Base-by-base conservation (phyloP, 2,329 filamentous ascomycete genomes). In the Fusarium vanettenii region DNA sequence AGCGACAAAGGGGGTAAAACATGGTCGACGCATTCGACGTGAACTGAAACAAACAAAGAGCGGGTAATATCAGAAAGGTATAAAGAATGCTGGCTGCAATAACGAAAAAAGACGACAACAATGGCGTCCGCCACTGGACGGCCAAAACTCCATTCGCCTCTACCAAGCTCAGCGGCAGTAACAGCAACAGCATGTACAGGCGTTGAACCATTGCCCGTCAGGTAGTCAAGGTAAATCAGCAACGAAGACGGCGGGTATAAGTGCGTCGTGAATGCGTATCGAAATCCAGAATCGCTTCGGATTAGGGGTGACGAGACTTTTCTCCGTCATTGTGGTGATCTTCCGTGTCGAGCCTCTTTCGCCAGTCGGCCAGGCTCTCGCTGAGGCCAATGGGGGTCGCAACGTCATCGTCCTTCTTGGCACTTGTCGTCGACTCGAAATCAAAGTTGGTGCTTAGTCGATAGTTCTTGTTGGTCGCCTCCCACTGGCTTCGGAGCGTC, bases 401-500 rank as follows among this genome's bases (percentile, higher is more conserved):
- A 33, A 70, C 84, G 9, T 88, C 86, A 43, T 87, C 86, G 22
- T 86, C 83, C 60, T 85, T 85, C 74, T 86, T 87, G 59, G 65
- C 67, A 37, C 73, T 77, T 31, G 83, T 78, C 7, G 78, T 86
- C 25, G 81, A 75, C 66, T 98, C 95, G 78, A 97, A 95, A 81
- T 98, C 95, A 78, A 97, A 97, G 61, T 93, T 92, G 79, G 93
- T 95, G 83, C 94, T 97, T 52, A 98, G 86, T 27, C 97, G 93
- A 83, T 98, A 98, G 79, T 94, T 97, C 84, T 97, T 97, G 85
- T 96, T 98, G 14, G 95, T 98, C 43, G 93, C 94, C 85, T 98
- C 95, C 97, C 97, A 99, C 79, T 98, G 95, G 62, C 88, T 94
- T 62, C 96, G 91, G 57, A 99, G 88, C 14, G 94, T 93, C 82